Evolutionary conservation across 2,329 filamentous ascomycete genomes (phyloP).

Genomic region (Penicillium sp.): DNA sequence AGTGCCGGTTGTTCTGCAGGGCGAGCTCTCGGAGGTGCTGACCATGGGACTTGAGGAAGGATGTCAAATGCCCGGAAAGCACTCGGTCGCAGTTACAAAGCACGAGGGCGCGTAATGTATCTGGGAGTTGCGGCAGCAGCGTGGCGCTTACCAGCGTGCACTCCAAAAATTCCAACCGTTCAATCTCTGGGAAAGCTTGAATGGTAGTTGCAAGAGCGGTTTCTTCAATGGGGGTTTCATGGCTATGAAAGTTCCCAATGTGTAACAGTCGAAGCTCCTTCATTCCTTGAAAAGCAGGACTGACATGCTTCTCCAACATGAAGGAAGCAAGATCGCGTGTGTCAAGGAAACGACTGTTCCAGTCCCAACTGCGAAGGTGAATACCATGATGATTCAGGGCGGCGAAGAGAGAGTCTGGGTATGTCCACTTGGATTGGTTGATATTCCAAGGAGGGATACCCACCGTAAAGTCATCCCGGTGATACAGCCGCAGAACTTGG

Average conservation of each 20-base stretch:
- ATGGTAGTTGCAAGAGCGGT: constrained; percentile 44
- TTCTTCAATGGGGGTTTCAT: constrained; percentile 32
- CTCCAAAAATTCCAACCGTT: constrained; percentile 65
- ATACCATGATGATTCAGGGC: constrained; percentile 51
- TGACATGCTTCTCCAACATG: constrained; percentile 50
- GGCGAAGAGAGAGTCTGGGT: constrained; percentile 60
- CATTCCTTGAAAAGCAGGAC: constrained; percentile 48
- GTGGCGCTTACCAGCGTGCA: constrained; percentile 64
- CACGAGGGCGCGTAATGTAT: constrained; percentile 59
- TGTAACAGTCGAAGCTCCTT: constrained; percentile 36
- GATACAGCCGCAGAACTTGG: constrained; percentile 64
- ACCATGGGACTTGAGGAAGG: constrained; percentile 64
- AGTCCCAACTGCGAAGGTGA: constrained; percentile 49
- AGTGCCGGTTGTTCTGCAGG: constrained; percentile 70
- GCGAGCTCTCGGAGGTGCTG: constrained; percentile 59
- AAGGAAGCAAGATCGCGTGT: constrained; percentile 39
- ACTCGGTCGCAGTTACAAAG: constrained; percentile 75
- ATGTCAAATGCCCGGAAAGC: constrained; percentile 58
- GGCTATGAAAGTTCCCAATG: constrained; percentile 38
- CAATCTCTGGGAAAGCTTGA: constrained; percentile 57
- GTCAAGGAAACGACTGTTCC: constrained; percentile 49
- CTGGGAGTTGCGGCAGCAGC: constrained; percentile 64
- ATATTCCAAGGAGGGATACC: constrained; percentile 30
- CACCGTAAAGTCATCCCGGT: constrained; percentile 54
- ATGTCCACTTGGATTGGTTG: constrained; percentile 55